Conservation (phyloP, 2,329 filamentous ascomycete genomes). For the Rhexocercosporidium sp. region DNA sequence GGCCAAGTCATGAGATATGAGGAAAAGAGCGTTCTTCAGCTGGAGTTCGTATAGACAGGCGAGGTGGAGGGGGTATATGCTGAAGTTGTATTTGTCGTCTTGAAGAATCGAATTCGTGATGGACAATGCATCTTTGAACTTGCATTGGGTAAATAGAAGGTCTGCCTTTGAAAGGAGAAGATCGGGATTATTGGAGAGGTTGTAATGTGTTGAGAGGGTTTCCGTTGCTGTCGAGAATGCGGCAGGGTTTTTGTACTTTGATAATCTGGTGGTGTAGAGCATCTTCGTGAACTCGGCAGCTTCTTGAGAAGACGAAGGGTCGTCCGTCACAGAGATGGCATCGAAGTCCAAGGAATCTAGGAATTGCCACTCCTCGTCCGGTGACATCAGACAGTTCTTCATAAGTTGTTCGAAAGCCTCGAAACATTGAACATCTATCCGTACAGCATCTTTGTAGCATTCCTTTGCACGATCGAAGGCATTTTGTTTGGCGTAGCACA, state of each 20-base stretch:
- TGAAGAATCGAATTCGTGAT: constrained; percentile 85
- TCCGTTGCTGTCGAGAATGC: constrained; percentile 87
- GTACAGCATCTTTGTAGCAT: constrained; percentile 96
- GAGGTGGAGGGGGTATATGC: constrained; percentile 87
- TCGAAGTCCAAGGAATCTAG: constrained; percentile 85
- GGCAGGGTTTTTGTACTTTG: constrained; percentile 89
- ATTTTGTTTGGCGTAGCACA: constrained; percentile 97
- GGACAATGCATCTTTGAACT: constrained; percentile 83
- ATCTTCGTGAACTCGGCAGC: constrained; percentile 93
- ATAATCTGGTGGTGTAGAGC: constrained; percentile 93
- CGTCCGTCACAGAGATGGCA: constrained; percentile 69
- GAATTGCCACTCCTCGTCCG: constrained; percentile 74
- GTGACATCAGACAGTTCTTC: constrained; percentile 90
- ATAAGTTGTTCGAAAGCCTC: constrained; percentile 98
- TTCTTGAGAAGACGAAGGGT: constrained; percentile 75
- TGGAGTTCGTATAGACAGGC: constrained; percentile 88
- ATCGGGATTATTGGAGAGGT: constrained; percentile 83
- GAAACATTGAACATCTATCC: constrained; percentile 97
- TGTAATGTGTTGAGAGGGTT: constrained; percentile 92
- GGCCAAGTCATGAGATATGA: constrained; percentile 89
- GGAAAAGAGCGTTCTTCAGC: constrained; percentile 86
- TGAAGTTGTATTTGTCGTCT: constrained; percentile 87
- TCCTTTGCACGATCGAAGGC: constrained; percentile 96
- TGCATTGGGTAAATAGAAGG: constrained; percentile 91
- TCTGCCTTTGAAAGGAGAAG: constrained; percentile 89